Conservation (phyloP, 352 stramenopile genomes). For the Blastocystis sp. region DNA sequence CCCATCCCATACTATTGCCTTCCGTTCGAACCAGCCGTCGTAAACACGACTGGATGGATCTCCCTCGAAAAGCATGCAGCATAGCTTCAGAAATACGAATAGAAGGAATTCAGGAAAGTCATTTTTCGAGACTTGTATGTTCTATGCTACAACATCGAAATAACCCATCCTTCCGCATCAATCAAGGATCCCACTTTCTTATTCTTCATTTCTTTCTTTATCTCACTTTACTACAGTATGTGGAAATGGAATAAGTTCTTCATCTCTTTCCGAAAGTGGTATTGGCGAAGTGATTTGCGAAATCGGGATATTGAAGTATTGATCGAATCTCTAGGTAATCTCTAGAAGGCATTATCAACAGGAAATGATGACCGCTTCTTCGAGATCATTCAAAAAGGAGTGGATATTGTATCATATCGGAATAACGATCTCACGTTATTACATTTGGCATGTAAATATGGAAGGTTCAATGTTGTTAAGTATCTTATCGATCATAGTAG, state of each 20-base stretch:
- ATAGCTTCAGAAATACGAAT: neutral
- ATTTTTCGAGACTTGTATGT: too few species aligned
- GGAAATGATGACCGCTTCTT: slow-evolving; percentile 33
- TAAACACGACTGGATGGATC: neutral
- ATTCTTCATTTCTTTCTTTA: neutral
- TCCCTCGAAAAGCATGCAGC: neutral
- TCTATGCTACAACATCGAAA: neutral
- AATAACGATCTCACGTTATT: neutral
- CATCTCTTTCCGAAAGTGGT: neutral
- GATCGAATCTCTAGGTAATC: neutral
- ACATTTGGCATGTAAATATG: slow-evolving; percentile 48
- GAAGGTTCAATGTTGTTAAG: neutral
- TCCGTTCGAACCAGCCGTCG: neutral
- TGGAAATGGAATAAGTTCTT: neutral
- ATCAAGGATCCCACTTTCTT: neutral
- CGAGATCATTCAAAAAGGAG: neutral
- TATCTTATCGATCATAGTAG: slow-evolving; percentile 33
- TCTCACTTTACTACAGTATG: neutral
- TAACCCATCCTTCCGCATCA: neutral
- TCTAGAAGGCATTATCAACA: neutral
- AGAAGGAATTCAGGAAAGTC: too few species aligned
- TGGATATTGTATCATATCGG: slow-evolving; percentile 9
- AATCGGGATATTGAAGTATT: slow-evolving; percentile 1
- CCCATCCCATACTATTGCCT: neutral
- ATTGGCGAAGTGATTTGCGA: neutral